These are phyloP conservation scores for Podaxis sp. DNA, from an alignment of 768 basidiomycete genomes.

Conservation along the genomic window DNA sequence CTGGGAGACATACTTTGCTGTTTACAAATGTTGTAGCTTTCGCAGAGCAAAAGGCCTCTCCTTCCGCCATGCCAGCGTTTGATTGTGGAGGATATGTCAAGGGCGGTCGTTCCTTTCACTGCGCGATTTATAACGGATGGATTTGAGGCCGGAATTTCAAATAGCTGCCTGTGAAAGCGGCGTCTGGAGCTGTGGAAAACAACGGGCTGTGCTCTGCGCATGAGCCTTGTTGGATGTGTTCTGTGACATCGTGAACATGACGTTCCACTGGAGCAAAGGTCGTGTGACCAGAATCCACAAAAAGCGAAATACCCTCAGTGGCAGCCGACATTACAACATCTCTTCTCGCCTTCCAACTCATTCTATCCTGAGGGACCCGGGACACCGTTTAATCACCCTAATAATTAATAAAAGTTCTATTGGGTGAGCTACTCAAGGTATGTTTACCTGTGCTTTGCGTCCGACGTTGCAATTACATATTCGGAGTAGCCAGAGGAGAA, in stretches of 20 bases:
- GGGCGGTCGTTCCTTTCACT: neutral
- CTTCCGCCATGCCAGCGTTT: neutral
- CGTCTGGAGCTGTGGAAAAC: neutral
- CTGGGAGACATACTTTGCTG: neutral
- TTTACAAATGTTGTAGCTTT: neutral
- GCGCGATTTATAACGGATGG: slow-evolving; percentile 1
- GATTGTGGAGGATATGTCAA: neutral
- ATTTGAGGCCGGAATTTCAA: neutral
- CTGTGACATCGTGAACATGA: neutral
- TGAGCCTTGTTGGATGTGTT: neutral
- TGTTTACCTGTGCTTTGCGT: neutral
- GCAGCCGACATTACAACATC: slow-evolving; percentile 1
- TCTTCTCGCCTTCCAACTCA: slow-evolving; percentile 1
- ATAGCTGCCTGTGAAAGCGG: neutral
- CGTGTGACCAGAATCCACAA: slow-evolving; percentile 15
- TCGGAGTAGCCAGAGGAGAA: neutral
- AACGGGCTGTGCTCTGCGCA: neutral
- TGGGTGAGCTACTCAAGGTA: neutral
- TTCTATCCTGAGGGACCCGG: slow-evolving; percentile 15
- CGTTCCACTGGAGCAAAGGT: neutral
- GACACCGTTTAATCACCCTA: slow-evolving; percentile 16
- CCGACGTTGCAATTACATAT: neutral
- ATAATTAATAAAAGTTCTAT: neutral
- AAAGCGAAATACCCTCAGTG: slow-evolving; percentile 18
- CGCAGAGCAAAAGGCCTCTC: neutral